These are phyloP conservation scores for Fomitopsis betulina DNA, from an alignment of 1,284 basidiomycete genomes.

Conservation along the genomic window DNA sequence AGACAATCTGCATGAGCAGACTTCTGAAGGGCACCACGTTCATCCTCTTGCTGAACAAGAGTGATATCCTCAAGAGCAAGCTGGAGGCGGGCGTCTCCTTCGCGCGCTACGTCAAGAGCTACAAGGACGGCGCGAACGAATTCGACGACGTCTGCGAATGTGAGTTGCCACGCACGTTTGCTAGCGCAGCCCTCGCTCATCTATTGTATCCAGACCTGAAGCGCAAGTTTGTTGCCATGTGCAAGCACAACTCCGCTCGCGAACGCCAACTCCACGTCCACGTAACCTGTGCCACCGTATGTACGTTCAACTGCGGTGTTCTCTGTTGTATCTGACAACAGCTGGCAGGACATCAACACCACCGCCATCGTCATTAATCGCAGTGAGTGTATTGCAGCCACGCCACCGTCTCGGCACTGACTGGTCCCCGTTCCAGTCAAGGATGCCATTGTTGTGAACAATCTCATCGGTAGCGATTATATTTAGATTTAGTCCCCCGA, in stretches of 20 bases:
- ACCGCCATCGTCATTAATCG: conserved; percentile 42
- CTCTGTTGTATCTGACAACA: neutral
- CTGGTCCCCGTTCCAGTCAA: conserved; percentile 31
- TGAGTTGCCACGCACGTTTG: conserved; percentile 23
- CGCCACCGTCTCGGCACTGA: neutral
- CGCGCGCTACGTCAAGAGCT: conserved; percentile 39
- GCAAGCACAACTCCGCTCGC: conserved; percentile 40
- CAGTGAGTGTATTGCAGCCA: conserved; percentile 30
- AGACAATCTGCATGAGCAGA: conserved; percentile 53
- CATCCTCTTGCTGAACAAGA: conserved; percentile 61
- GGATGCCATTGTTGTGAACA: conserved; percentile 29
- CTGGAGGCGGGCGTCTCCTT: conserved; percentile 40
- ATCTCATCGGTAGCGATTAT: conserved; percentile 22
- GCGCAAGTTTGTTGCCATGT: conserved; percentile 43
- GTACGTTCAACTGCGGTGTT: conserved; percentile 17
- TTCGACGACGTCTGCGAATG: conserved; percentile 48
- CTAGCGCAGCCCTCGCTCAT: neutral
- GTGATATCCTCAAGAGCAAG: conserved; percentile 53
- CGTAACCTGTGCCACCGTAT: conserved; percentile 50
- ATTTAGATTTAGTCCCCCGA: conserved; percentile 14
- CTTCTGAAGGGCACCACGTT: conserved; percentile 48
- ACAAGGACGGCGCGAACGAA: conserved; percentile 46
- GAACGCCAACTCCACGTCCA: conserved; percentile 45
- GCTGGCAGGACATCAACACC: conserved; percentile 41
- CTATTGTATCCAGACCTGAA: conserved; percentile 34